Base-by-base conservation (phyloP, 176 grass and related monocot genomes). In the Aechmea fasciata region DNA sequence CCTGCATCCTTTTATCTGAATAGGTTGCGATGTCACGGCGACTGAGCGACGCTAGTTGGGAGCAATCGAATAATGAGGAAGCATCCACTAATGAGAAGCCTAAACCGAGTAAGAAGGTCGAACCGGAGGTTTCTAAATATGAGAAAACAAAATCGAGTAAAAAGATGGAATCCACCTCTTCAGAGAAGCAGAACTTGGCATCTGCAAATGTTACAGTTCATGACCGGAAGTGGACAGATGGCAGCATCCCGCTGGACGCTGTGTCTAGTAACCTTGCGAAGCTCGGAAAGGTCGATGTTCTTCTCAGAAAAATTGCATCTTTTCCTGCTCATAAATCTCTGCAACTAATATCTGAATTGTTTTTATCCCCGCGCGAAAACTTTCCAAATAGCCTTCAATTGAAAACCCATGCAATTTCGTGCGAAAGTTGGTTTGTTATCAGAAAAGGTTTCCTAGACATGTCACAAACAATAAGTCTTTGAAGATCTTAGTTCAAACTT, bases 181-280 rank as follows among this genome's bases (percentile, higher is more conserved):
- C 75, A 54, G 72, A 73, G 29, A 96, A 96, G 77, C 11, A n/a
- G 11, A 86, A 73, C 66, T 13, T 41, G 1, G 11, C 14, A 2
- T 33, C 64, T 33, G 73, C 70, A 0, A 79, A 84, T 63, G 67
- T 92, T 70, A 48, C 47, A 13, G 17, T 97, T 73, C 94, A 97
- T 64, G 89, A 97, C 29, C 74, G 73, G 50, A 97, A 92, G 66
- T 97, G 94, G 94, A 92, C 86, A 22, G 79, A 97, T 74, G 84
- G 94, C 50, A 97, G 86, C 52, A 75, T 87, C 41, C 48, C 47
- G 3, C 64, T 92, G 52, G 79, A 87, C 50, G 52, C 62, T 48
- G 49, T 92, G 70, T 75, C 86, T 22, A 84, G 87, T 57, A 81
- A 73, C 61, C 77, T 97, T 54, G 61, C 82, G 47, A 92, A 80